Evolutionary conservation across 805 yeast species (phyloP).

Genomic region (Suhomyces prunicola): DNA sequence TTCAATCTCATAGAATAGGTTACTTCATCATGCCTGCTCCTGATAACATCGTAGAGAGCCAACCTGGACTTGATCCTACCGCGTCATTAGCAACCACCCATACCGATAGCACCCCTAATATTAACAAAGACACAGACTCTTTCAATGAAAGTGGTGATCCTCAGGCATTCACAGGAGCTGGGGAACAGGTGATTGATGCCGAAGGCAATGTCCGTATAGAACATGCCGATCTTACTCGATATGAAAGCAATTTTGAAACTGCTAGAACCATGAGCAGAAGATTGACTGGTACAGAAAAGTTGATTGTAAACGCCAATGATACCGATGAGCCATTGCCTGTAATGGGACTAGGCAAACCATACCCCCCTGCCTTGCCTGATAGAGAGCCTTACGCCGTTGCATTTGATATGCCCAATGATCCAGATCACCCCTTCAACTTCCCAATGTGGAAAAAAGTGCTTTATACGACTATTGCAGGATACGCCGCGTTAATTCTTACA

Average conservation of each 20-base stretch:
- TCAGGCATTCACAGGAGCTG: constrained; percentile 10
- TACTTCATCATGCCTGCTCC: neutral
- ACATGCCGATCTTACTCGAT: constrained; percentile 21
- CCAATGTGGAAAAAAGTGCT: constrained; percentile 18
- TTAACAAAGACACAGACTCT: constrained; percentile 4
- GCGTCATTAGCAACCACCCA: constrained; percentile 2
- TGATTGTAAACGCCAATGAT: constrained; percentile 18
- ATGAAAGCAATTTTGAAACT: constrained; percentile 20
- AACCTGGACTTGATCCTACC: neutral
- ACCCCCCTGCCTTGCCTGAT: constrained; percentile 60
- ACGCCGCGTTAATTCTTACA: constrained; percentile 26
- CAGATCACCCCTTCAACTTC: constrained; percentile 77
- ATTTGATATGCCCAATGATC: constrained; percentile 78
- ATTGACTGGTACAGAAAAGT: constrained; percentile 19
- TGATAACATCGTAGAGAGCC: neutral
- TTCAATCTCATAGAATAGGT: neutral
- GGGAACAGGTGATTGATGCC: neutral
- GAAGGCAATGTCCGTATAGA: constrained; percentile 6
- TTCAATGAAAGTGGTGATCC: constrained; percentile 7
- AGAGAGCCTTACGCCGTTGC: constrained; percentile 59
- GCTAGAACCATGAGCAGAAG: constrained; percentile 19
- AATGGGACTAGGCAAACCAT: constrained; percentile 68
- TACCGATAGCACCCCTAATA: neutral
- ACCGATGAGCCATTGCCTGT: constrained; percentile 31
- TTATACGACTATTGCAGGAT: constrained; percentile 25